These are phyloP conservation scores for Populus tomentosa DNA, from an alignment of 441 rosid species.

Conservation along the genomic window DNA sequence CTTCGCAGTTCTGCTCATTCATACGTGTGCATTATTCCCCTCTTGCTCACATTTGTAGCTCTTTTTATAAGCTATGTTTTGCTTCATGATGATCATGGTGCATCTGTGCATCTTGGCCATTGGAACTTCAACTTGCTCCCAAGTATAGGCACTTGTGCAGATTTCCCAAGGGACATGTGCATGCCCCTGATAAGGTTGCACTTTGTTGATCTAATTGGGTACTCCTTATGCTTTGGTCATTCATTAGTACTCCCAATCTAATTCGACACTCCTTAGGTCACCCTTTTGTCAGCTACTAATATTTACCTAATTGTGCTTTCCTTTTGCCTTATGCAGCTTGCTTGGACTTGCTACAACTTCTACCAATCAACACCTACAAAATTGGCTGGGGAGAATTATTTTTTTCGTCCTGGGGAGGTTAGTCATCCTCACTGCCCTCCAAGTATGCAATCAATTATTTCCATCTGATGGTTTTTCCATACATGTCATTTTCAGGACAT, in stretches of 20 bases:
- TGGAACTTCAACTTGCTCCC: no score
- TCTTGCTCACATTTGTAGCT: no score
- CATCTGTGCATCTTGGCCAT: no score
- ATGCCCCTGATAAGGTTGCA: neutral
- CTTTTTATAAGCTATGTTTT: no score
- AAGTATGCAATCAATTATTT: neutral
- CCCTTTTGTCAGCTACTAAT: neutral
- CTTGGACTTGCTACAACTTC: conserved; percentile 95
- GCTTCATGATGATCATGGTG: no score
- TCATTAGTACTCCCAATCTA: neutral
- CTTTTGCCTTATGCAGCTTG: conserved; percentile 54
- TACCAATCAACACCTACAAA: conserved; percentile 90
- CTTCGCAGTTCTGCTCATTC: no score
- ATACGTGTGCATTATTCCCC: no score
- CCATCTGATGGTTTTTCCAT: neutral
- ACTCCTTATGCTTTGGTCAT: neutral
- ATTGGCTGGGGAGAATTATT: conserved; percentile 95
- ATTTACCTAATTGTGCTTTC: neutral
- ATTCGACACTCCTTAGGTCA: neutral
- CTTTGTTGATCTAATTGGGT: neutral
- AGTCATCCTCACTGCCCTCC: conserved; percentile 1
- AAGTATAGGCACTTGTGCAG: no score
- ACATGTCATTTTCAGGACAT: conserved; percentile 56
- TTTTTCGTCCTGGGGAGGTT: conserved; percentile 74
- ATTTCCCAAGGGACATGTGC: neutral